phyloP scores from a whole-genome alignment of 148 eudicot genomes.

The Rhododendron kiyosumense region DNA sequence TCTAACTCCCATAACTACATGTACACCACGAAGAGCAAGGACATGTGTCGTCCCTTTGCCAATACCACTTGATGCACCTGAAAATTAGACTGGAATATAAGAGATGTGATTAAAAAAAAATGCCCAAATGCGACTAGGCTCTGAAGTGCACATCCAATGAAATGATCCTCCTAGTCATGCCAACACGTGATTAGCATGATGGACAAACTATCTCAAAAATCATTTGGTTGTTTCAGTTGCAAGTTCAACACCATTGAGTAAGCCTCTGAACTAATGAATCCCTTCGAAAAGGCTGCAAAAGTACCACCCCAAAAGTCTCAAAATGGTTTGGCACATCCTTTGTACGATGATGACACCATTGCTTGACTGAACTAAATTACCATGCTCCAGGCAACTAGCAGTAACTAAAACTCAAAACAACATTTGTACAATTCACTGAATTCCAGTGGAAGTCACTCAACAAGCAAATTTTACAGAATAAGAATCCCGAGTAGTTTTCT shows the following conservation, averaged over 20 bases:
- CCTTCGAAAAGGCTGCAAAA: background rate
- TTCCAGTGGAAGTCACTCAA: no score
- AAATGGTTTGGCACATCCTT: background rate
- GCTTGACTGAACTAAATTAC: background rate
- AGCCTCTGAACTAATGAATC: background rate
- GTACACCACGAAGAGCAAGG: background rate
- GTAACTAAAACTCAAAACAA: background rate
- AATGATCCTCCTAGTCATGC: background rate
- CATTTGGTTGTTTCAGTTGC: background rate
- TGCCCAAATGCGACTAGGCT: background rate
- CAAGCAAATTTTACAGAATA: no score
- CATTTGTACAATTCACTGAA: background rate
- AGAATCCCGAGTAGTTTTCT: no score
- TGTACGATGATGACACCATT: background rate
- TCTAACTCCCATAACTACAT: background rate
- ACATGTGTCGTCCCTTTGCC: background rate
- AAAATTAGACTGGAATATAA: conserved; percentile 14
- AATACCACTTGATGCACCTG: conserved; percentile 88
- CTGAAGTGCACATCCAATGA: background rate
- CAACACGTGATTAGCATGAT: background rate
- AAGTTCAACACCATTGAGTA: background rate
- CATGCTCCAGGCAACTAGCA: background rate
- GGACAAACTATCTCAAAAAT: background rate
- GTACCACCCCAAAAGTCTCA: background rate
- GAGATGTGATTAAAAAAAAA: background rate